A percentile compares a stretch with the other conserved stretches of the same genome.
phyloP scores from a whole-genome alignment of 306 rosid genomes.

The Cicer pinnatifidum region DNA sequence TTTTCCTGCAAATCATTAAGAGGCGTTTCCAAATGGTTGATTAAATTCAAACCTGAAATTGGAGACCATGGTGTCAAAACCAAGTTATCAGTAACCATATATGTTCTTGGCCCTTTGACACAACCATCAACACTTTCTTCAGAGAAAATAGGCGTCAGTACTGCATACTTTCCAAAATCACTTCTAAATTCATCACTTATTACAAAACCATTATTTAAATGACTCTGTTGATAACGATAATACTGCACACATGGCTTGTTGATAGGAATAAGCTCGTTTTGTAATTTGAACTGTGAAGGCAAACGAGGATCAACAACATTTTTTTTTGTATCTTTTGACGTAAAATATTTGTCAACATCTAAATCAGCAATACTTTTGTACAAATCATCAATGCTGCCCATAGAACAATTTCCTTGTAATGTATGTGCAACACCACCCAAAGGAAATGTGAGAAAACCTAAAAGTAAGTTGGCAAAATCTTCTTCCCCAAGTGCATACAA shows the following conservation, averaged over 20 bases:
- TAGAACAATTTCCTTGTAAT: background rate
- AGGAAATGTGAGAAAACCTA: conserved; percentile 34
- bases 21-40: background rate
- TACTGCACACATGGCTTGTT: background rate
- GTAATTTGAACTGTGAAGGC: background rate
- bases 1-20: background rate
- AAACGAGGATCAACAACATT: background rate
- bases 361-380: background rate
- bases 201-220: background rate
- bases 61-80: background rate
- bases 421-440: background rate
- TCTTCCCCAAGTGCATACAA: conserved; percentile 11
- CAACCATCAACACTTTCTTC: background rate
- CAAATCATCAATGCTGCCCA: background rate
- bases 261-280: background rate
- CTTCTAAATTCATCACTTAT: background rate
- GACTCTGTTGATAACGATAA: background rate
- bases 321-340: background rate
- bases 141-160: background rate
- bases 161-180: background rate
- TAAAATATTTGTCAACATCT: background rate
- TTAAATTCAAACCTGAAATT: background rate
- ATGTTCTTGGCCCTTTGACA: background rate
- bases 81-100: background rate
- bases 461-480: conserved; percentile 30